Base-by-base conservation (phyloP, 2,329 filamentous ascomycete species). In the Harringtonia aguacate region DNA sequence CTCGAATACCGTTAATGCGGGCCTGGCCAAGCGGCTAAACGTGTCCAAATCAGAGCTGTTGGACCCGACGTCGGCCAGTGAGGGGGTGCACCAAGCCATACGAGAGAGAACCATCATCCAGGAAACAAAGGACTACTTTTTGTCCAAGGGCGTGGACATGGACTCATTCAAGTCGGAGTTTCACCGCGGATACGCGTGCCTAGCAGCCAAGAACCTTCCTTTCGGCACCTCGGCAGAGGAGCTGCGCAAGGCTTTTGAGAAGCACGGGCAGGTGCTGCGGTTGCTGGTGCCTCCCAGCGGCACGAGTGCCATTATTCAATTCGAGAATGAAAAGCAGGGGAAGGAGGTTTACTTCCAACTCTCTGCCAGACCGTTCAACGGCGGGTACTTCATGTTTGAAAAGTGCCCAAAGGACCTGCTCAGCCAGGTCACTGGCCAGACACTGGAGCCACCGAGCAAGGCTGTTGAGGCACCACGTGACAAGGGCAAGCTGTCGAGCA, bases 201-300 rank as follows among this genome's bases (percentile, higher is more conserved):
- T 98, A 39, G 67, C 98, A 42, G 84, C 97, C 38, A 98, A 98
- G 67, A 97, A 97, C 60, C 89, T 98, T 55, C 81, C 88, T 1
- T 89, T 84, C 57, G 85, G 86, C 41, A 89, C 87, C 22, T 84
- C 79, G 39, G 67, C 77, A 41, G 83, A 88, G 44, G 88, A 95
- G 59, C 66, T 97, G 33, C 78, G 80, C 53, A 80, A 77, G 47
- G 65, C 94, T 47, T 92, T 95, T 56, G 85, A 90, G 58, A 85
- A 89, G 56, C 87, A 86, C 59, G 92, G 92, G 21, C 77, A 84
- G 45, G 75, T 97, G 20, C 75, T 81, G 50, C 79, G 80, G 56
- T 80, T 97, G 42, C 68, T 98, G 48, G 94, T 98, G 81, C 92
- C 92, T 13, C 88, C 92, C 1, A 83, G 83, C 47, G 89, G 88